phyloP scores from a whole-genome alignment of 805 yeast species.

The Starmera dryadoides region DNA sequence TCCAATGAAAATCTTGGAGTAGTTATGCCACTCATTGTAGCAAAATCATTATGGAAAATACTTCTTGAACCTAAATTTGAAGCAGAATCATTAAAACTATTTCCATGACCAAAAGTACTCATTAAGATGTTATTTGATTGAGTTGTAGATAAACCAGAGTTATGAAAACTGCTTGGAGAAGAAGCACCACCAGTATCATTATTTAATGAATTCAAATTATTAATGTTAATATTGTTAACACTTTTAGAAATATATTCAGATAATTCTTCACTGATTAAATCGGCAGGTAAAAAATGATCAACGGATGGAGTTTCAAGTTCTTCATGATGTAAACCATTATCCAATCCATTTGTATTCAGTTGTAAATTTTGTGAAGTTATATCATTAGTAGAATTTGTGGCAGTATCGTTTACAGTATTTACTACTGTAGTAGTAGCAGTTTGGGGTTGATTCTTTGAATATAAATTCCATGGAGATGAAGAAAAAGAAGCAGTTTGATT shows the following conservation, averaged over 20 bases:
- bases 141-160: no score
- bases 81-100: conserved; percentile 7
- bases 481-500: conserved; percentile 3
- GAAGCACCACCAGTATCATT: conserved; percentile 5
- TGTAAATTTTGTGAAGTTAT: conserved; percentile 1
- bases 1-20: conserved; percentile 11
- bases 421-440: no score
- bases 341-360: conserved; percentile 5
- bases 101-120: not conserved
- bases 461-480: conserved; percentile 1
- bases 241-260: conserved; percentile 4
- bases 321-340: conserved; percentile 11
- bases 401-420: not conserved
- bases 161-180: conserved; percentile 2
- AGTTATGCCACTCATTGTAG: conserved; percentile 6
- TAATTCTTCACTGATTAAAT: conserved; percentile 21
- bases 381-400: conserved; percentile 2
- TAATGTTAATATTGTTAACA: not conserved
- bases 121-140: no score
- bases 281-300: conserved; percentile 28
- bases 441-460: not conserved
- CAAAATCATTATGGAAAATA: conserved; percentile 13
- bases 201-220: not conserved
- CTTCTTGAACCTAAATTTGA: conserved; percentile 11
- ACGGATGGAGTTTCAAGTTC: conserved; percentile 26